Conservation (phyloP, 1,139 yeast genomes). For the Debaryomyces sp. region DNA sequence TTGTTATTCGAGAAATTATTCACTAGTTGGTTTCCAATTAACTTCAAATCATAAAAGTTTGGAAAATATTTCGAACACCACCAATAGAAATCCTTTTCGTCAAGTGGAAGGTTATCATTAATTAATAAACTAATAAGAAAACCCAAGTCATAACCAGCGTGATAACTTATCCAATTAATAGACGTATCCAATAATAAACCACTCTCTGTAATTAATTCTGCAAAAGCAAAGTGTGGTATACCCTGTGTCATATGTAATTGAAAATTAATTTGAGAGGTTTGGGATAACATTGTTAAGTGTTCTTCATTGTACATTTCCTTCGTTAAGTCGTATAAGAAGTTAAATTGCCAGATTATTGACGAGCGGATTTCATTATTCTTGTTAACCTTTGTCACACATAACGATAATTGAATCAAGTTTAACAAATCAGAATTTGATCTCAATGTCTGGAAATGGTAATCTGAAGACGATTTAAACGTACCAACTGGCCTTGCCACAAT, state of each 20-base stretch:
- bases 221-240: slow-evolving; percentile 76
- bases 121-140: slow-evolving; percentile 78
- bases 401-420: slow-evolving; percentile 83
- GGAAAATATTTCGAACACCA: slow-evolving; percentile 80
- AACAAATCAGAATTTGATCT: slow-evolving; percentile 88
- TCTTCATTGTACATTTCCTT: slow-evolving; percentile 85
- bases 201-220: slow-evolving; percentile 82
- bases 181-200: slow-evolving; percentile 77
- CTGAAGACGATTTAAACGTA: slow-evolving; percentile 85
- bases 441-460: slow-evolving; percentile 94
- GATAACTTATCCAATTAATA: slow-evolving; percentile 89
- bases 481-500: slow-evolving; percentile 97
- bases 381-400: slow-evolving; percentile 73
- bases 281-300: slow-evolving; percentile 64
- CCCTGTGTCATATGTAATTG: slow-evolving; percentile 77
- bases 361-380: slow-evolving; percentile 66
- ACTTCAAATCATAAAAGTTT: slow-evolving; percentile 80
- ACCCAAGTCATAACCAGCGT: slow-evolving; percentile 94
- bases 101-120: slow-evolving; percentile 77
- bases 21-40: slow-evolving; percentile 62
- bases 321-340: slow-evolving; percentile 76
- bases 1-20: slow-evolving; percentile 23
- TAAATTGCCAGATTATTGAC: slow-evolving; percentile 92
- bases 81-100: slow-evolving; percentile 76
- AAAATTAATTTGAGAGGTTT: slow-evolving; percentile 84